Evolutionary conservation across 2,329 filamentous ascomycete species (phyloP), one percentile per base, ranked within the genome.

Genomic region (Scedosporium minutisporum): DNA sequence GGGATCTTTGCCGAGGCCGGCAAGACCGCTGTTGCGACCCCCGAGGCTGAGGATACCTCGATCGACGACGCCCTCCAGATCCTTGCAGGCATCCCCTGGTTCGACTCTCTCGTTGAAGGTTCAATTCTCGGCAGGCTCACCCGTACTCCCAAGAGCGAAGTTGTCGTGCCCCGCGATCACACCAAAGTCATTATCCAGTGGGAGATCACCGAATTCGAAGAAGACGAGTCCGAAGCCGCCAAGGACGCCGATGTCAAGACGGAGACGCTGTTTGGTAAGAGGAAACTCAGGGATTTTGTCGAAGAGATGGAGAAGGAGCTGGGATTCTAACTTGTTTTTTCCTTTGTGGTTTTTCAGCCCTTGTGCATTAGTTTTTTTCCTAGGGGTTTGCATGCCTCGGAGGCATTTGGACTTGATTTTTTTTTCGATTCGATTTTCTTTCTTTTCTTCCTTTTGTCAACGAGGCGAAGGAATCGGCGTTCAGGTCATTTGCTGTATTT

Each of bases 81-180:
- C 16, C 29, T 58, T 74, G 14, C 71, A 66, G 44, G 88, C 2
- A 82, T 93, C 29, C 89, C 91, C 0, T 96, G 91, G 90, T 93
- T 96, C 67, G 90, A 96, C 6, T 44, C 53, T 10, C 38, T 62
- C 23, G 42, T 62, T 14, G 61, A 62, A 12, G 61, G 61, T 16
- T 62, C 61, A 21, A 27, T 48, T 23, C 53, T 62, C 27, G 53
- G 61, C 14, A 46, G 21, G 23, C 27, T 62, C 18, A 51, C 53
- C 41, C 51, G 57, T 23, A 55, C 57, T 1, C 57, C 23, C 38
- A 23, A 38, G n/a, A 29, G 18, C 21, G 41, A 51, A n/a, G n/a
- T 55, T 25, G 18, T 42, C 12, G 53, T 44, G 9, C 29, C 46
- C 6, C 10, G 14, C 46, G 10, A 18, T 23, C n/a, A 18, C 57